Evolutionary conservation across 202 grass and related monocot species (phyloP).

Genomic region (Cymbopogon flexuosus): DNA sequence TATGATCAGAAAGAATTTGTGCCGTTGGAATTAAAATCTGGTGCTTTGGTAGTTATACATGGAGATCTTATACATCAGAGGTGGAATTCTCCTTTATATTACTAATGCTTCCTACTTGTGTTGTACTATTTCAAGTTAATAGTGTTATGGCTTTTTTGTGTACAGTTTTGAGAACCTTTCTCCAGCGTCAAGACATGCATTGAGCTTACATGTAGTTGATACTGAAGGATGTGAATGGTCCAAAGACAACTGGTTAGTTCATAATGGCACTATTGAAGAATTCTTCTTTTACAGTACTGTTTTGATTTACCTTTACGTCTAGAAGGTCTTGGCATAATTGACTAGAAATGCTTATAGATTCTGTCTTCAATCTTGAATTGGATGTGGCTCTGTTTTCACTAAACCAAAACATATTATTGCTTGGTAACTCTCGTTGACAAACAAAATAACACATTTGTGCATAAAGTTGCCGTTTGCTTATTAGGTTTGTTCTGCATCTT

Average conservation of each 20-base stretch:
- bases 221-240: conserved; percentile 76
- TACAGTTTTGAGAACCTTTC: conserved; percentile 85
- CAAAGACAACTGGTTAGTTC: conserved; percentile 85
- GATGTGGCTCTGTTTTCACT: not conserved
- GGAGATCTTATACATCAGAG: conserved; percentile 94
- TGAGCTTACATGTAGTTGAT: conserved; percentile 81
- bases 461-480: not conserved
- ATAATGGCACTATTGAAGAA: conserved; percentile 4
- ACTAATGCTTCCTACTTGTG: not conserved
- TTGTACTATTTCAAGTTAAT: conserved; percentile 7
- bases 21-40: conserved; percentile 81
- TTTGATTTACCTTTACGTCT: not conserved
- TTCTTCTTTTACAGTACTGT: conserved; percentile 6
- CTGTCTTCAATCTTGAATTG: not conserved
- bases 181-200: conserved; percentile 71
- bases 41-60: conserved; percentile 82
- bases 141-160: conserved; percentile 31
- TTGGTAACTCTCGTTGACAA: not conserved
- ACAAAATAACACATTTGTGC: not conserved
- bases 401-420: too few species aligned
- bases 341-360: not conserved
- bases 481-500: not conserved
- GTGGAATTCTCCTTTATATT: conserved; percentile 29
- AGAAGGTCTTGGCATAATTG: not conserved
- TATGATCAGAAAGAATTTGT: conserved; percentile 77